A percentile compares a stretch with the other conserved stretches of the same genome.
Conservation (phyloP, 1,284 basidiomycete genomes). For the Ceratobasidium sp. region DNA sequence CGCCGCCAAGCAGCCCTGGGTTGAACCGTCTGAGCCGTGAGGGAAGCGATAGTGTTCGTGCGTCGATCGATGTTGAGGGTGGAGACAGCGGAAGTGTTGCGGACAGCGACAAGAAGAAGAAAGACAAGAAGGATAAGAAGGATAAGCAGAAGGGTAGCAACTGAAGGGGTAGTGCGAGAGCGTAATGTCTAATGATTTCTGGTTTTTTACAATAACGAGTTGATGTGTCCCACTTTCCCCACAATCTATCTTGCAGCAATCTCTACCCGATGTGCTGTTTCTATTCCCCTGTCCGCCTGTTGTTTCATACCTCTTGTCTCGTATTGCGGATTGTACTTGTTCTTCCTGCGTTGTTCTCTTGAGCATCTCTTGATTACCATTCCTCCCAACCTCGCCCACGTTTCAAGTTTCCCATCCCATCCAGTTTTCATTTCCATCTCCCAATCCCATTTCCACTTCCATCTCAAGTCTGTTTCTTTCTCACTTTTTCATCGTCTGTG, state of each 20-base stretch:
- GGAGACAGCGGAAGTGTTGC: conserved; percentile 15
- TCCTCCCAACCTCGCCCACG: too few species aligned
- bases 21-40: conserved; percentile 2
- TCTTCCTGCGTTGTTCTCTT: background rate
- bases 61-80: conserved; percentile 7
- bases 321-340: background rate
- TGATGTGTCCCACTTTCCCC: background rate
- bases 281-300: too few species aligned
- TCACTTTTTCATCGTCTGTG: background rate
- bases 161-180: background rate
- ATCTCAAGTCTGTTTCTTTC: conserved; percentile 1
- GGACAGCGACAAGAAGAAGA: conserved; percentile 40
- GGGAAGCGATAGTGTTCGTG: background rate
- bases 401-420: background rate
- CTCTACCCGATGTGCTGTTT: too few species aligned
- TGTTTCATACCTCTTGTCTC: too few species aligned
- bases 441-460: background rate
- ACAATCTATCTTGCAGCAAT: too few species aligned
- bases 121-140: conserved; percentile 41
- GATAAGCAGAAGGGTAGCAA: conserved; percentile 31
- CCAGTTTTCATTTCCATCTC: background rate
- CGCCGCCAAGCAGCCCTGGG: conserved; percentile 18
- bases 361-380: conserved; percentile 18
- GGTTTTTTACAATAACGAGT: background rate
- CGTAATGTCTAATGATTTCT: conserved; percentile 7